Base-by-base conservation (phyloP, 805 yeast genomes). In the Priceomyces fermenticarens region DNA sequence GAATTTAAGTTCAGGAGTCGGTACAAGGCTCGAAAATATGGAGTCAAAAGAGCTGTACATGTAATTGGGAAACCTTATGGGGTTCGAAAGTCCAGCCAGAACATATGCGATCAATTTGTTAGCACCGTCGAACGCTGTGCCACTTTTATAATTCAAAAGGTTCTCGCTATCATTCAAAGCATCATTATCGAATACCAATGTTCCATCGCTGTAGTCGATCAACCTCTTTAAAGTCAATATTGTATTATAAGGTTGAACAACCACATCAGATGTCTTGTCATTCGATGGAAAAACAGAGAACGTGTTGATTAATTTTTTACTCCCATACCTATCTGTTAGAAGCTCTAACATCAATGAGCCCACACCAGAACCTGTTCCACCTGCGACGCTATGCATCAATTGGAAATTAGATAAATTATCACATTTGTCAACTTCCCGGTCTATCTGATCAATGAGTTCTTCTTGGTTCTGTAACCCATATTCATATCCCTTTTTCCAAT, bases 331-430 rank as follows among this genome's bases (percentile, higher is more conserved):
- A 58, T 93, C 99, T 42, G 80, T 78, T 42, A 95, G 61, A 11
- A 80, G 69, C 58, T 93, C 97, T 30, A 93, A 63, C 33, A 93
- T 51, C 42, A 77, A 77, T 0, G 96, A 86, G 0, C 99, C 99
- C 29, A 89, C 78, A 3, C 99, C 99, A 0, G 97, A 86, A 0
- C 99, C 99, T 0, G 99, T 93, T 30, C 99, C 99, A 29, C 99
- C 99, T 0, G 97, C 98, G 3, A 93, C 95, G 3, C 97, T 85
- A 63, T 93, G 99, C 38, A 90, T 62, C 48, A 93, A 65, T 68
- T 89, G 96, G 60, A 93, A 93, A 4, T 95, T 95, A 48, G 90
- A 93, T 39, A 89, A 67, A 41, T 84, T 84, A 47, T 95, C 98
- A 49, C 96, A 83, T 26, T 85, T 82, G 55, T 93, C 99, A 31